These are phyloP conservation scores for Phytophthora boehmeriae DNA, from an alignment of 352 stramenopile species.

Conservation along the genomic window DNA sequence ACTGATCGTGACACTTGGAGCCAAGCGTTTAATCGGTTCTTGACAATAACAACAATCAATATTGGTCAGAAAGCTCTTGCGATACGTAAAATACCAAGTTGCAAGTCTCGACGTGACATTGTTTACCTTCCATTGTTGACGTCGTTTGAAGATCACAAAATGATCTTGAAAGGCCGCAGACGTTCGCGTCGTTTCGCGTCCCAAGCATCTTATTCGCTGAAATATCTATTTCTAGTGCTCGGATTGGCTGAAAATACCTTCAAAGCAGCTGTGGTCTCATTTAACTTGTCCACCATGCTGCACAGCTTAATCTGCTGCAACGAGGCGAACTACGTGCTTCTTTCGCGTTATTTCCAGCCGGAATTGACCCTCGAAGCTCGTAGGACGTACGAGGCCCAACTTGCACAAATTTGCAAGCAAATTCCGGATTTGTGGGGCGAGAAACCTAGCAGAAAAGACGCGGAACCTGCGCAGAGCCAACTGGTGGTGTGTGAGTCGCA, in stretches of 20 bases:
- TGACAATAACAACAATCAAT: neutral
- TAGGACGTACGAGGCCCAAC: conserved; percentile 52
- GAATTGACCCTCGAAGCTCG: conserved; percentile 48
- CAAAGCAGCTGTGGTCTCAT: neutral
- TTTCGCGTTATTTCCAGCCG: conserved; percentile 70
- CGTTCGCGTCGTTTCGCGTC: conserved; percentile 19
- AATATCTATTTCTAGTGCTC: conserved; percentile 1
- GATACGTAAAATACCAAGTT: neutral
- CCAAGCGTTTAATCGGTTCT: conserved; percentile 68
- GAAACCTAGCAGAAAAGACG: conserved; percentile 21
- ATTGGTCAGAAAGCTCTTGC: neutral
- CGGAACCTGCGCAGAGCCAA: conserved; percentile 30
- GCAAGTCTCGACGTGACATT: conserved; percentile 2
- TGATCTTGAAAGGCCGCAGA: conserved; percentile 17
- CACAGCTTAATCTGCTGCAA: conserved; percentile 74
- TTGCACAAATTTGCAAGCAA: conserved; percentile 52
- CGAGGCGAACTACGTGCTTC: conserved; percentile 68
- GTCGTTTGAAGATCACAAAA: conserved; percentile 37
- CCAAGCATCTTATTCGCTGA: conserved; percentile 15
- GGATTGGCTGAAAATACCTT: neutral
- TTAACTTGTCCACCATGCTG: conserved; percentile 39
- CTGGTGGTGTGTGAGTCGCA: conserved; percentile 60
- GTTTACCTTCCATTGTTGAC: conserved; percentile 42
- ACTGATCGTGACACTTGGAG: conserved; percentile 84
- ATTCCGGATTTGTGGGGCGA: conserved; percentile 38